phyloP scores from a whole-genome alignment of 2,329 filamentous ascomycete genomes.

The Zymoseptoria passerinii region DNA sequence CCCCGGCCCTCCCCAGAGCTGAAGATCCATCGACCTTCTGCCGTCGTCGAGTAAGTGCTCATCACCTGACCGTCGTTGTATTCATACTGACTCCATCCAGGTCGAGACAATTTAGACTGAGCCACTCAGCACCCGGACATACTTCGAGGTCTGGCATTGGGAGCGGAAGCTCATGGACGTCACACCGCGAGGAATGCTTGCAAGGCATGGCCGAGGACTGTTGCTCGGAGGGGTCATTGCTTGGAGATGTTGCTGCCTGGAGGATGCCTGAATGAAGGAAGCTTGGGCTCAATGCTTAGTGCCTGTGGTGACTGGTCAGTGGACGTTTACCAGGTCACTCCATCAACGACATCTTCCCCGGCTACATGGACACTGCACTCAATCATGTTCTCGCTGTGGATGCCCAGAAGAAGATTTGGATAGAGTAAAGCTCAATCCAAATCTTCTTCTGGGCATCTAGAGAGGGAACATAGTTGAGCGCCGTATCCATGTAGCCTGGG shows the following conservation, averaged over 20 bases:
- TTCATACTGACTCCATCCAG: neutral
- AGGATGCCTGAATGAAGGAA: no score
- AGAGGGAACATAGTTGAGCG: conserved; percentile 66
- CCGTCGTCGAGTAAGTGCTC: neutral
- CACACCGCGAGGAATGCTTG: no score
- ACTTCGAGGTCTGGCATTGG: neutral
- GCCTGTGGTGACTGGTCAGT: no score
- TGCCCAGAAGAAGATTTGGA: conserved; percentile 76
- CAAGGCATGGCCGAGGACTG: no score
- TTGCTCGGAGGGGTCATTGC: no score
- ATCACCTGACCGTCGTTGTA: neutral
- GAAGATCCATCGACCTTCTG: conserved; percentile 40
- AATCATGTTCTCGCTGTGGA: conserved; percentile 72
- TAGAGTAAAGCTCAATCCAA: conserved; percentile 61
- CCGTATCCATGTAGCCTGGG: conserved; percentile 81
- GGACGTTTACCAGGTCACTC: no score
- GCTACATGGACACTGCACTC: conserved; percentile 78
- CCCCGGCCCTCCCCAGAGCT: conserved; percentile 72
- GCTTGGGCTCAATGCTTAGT: no score
- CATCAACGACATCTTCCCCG: conserved; percentile 74
- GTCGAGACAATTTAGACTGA: neutral
- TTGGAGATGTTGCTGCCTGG: no score
- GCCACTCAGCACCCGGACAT: neutral
- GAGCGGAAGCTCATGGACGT: neutral
- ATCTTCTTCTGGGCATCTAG: conserved; percentile 76